Evolutionary conservation across 208 protist genomes (phyloP).

Genomic region (Trypanosoma lewisi): DNA sequence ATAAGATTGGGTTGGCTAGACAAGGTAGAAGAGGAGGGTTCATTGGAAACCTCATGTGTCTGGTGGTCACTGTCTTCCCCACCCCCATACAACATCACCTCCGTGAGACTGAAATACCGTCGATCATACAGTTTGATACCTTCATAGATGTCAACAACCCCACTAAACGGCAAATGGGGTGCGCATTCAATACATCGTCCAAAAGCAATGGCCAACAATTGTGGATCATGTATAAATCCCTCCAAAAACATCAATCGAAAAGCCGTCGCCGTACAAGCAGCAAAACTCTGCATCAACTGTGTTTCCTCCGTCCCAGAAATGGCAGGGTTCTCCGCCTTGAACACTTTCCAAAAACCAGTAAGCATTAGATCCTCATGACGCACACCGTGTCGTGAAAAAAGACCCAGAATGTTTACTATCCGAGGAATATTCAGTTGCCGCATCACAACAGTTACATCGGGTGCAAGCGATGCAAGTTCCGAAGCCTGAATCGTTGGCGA

Average conservation of each 20-base stretch:
- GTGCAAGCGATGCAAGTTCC: constrained; percentile 24
- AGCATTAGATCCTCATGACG: constrained; percentile 66
- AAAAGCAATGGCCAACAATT: constrained; percentile 65
- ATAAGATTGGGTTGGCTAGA: constrained; percentile 76
- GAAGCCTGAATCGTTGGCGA: constrained; percentile 19
- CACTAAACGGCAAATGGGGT: constrained; percentile 34
- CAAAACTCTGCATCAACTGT: constrained; percentile 21
- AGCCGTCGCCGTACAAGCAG: constrained; percentile 39
- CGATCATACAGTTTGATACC: constrained; percentile 47
- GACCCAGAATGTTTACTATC: constrained; percentile 10
- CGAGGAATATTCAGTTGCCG: constrained; percentile 11
- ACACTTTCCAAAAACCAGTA: constrained; percentile 59
- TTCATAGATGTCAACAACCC: constrained; percentile 46
- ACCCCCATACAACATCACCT: constrained; percentile 46
- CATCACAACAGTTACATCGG: constrained; percentile 6
- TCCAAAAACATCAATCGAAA: constrained; percentile 55
- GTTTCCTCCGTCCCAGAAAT: background rate
- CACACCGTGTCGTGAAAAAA: constrained; percentile 34
- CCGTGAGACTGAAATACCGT: constrained; percentile 66
- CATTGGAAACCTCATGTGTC: constrained; percentile 8
- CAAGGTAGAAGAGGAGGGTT: constrained; percentile 21
- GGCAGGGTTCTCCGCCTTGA: constrained; percentile 42
- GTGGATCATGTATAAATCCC: constrained; percentile 55
- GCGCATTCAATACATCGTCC: constrained; percentile 69
- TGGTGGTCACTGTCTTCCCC: background rate